phyloP scores from a whole-genome alignment of 2,329 filamentous ascomycete genomes.

The Karstenula rhodostoma region DNA sequence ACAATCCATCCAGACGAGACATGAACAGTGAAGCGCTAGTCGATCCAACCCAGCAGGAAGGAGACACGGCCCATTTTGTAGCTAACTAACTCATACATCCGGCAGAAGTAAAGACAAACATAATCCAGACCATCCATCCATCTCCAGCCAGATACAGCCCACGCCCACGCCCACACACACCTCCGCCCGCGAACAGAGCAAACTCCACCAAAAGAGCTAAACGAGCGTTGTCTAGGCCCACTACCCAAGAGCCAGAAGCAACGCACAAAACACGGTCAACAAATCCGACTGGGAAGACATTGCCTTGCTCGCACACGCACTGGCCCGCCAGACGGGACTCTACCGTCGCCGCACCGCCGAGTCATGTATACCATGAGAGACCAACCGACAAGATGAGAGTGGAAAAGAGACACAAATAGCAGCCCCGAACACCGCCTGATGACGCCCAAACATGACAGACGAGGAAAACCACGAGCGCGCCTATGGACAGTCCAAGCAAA shows the following conservation, averaged over 20 bases:
- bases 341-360: constrained; percentile 31
- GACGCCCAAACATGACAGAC: constrained; percentile 41
- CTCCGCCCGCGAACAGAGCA: not conserved
- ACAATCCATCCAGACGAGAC: not conserved
- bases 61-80: constrained; percentile 35
- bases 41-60: constrained; percentile 26
- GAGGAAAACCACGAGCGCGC: constrained; percentile 34
- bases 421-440: constrained; percentile 45
- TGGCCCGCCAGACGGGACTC: constrained; percentile 29
- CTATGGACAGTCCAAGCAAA: constrained; percentile 41
- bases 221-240: constrained; percentile 11
- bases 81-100: constrained; percentile 46
- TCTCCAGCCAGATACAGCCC: constrained; percentile 15
- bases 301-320: constrained; percentile 35
- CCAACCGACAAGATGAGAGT: constrained; percentile 29
- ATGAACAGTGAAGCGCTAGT: constrained; percentile 18
- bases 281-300: constrained; percentile 42
- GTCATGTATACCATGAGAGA: constrained; percentile 31
- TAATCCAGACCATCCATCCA: constrained; percentile 23
- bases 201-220: constrained; percentile 6
- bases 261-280: constrained; percentile 30
- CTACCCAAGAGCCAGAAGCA: constrained; percentile 27
- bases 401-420: constrained; percentile 23
- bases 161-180: not conserved
- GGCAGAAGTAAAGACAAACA: constrained; percentile 31